Evolutionary conservation across 257 asterid genomes (phyloP).

Genomic region (Nicotiana knightiana): DNA sequence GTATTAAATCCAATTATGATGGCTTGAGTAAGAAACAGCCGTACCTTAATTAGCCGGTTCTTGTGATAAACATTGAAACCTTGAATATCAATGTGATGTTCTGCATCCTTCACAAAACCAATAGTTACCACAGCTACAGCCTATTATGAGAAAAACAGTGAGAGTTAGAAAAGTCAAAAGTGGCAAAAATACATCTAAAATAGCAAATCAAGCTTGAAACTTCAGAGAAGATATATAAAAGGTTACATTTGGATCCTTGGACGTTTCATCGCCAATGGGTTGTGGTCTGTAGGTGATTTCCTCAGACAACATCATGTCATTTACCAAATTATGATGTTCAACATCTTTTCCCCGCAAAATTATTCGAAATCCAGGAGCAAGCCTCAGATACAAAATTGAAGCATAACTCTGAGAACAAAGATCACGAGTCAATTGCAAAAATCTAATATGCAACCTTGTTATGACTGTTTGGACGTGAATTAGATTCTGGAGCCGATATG

Average conservation of each 20-base stretch:
- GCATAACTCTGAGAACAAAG: conserved; percentile 54
- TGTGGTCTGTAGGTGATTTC: conserved; percentile 43
- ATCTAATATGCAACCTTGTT: background rate
- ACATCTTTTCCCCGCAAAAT: conserved; percentile 52
- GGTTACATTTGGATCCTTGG: conserved; percentile 39
- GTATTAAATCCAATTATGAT: background rate
- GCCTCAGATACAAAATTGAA: conserved; percentile 57
- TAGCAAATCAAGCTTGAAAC: background rate
- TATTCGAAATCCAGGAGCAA: conserved; percentile 52
- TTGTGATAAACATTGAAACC: conserved; percentile 85
- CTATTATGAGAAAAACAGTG: background rate
- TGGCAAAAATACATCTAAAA: background rate
- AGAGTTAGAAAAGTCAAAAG: background rate
- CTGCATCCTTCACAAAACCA: conserved; percentile 82
- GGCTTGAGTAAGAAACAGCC: background rate
- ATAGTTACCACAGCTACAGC: conserved; percentile 42
- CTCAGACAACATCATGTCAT: conserved; percentile 34
- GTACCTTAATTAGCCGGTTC: conserved; percentile 75
- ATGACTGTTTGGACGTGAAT: background rate
- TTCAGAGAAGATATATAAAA: background rate
- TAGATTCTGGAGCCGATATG: background rate
- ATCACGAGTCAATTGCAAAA: background rate
- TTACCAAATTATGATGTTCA: conserved; percentile 45
- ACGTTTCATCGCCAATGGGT: conserved; percentile 22
- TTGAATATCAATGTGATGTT: conserved; percentile 67